These are phyloP conservation scores for Hymenoscyphus salicellus DNA, from an alignment of 2,329 filamentous ascomycete genomes.

Conservation along the genomic window DNA sequence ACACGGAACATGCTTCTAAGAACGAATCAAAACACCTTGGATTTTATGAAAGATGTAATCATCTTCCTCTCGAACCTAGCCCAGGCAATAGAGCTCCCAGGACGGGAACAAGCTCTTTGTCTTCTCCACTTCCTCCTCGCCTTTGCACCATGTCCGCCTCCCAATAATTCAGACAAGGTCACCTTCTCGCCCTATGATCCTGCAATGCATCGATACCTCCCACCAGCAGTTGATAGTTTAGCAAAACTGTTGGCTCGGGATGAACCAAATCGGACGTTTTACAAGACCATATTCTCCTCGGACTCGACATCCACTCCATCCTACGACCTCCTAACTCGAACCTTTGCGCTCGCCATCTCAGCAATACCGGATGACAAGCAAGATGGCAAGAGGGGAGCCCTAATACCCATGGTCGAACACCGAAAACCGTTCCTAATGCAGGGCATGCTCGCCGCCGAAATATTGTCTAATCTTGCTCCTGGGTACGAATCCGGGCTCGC, in stretches of 20 bases:
- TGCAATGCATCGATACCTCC: conserved; percentile 78
- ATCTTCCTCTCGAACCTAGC: conserved; percentile 87
- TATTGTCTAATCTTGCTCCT: conserved; percentile 72
- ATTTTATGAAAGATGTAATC: conserved; percentile 96
- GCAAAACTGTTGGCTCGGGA: conserved; percentile 90
- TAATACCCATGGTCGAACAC: conserved; percentile 69
- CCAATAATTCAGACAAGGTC: conserved; percentile 55
- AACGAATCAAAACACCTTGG: conserved; percentile 78
- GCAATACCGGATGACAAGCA: conserved; percentile 68
- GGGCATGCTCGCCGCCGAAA: conserved; percentile 84
- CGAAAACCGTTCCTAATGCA: conserved; percentile 91
- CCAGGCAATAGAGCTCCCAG: conserved; percentile 74
- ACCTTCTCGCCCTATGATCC: conserved; percentile 82
- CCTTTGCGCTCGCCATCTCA: conserved; percentile 83
- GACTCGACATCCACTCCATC: conserved; percentile 64
- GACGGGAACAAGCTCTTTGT: conserved; percentile 81
- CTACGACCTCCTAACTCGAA: conserved; percentile 77
- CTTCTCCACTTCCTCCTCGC: conserved; percentile 85
- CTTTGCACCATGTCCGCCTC: conserved; percentile 78
- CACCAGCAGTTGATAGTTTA: conserved; percentile 82
- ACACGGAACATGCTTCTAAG: conserved; percentile 84
- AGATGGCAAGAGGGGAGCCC: conserved; percentile 55
- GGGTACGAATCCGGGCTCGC: conserved; percentile 70
- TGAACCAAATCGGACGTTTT: conserved; percentile 85
- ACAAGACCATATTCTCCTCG: conserved; percentile 74